Evolutionary conservation across 768 basidiomycete species (phyloP), one percentile per base, ranked within the genome.

Genomic region (Boletus tomentosulus): DNA sequence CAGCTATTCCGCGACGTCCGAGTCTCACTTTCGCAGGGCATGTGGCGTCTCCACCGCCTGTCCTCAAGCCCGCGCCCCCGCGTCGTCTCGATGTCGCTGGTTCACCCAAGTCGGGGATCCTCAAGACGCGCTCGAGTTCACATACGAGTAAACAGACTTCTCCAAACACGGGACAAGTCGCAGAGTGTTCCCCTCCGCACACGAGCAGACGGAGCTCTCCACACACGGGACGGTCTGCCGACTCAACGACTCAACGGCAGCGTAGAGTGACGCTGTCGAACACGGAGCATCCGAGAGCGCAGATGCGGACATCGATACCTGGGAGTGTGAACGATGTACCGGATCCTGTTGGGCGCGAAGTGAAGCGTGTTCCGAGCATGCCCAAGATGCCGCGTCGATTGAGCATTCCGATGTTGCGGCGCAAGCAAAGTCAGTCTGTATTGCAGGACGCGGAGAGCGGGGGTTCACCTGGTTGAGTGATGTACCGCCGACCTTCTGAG

Each of bases 401-500:
- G 28, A 68, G 68, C 42, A 68, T 70, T 22, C 66, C 64, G 0
- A 55, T 66, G 51, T 49, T 68, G 38, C 59, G 67, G 16, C 67
- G 68, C 25, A 70, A 66, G 50, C 63, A 64, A n/a, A 55, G 60
- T 53, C 57, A 55, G 44, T 28, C 52, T 3, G 55, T 39, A 7
- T 19, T 56, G 7, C 51, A 15, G 34, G 56, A 41, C 5, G 43
- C 3, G 6, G 60, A 33, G 41, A 34, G 35, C 22, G 49, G 12
- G 43, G 35, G 37, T 27, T 50, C 38, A 4, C 38, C 19, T 22
- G 19, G 8, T 22, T 39, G 22, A 24, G 19, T 37, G 35, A 33
- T 27, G 27, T 27, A 6, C 27, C 27, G 27, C 27, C 27, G 27
- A 27, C 27, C 27, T 27, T 6, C 3, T n/a, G n/a, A n/a, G n/a